Base-by-base conservation (phyloP, 2,329 filamentous ascomycete genomes). In the Beauveria sp. region DNA sequence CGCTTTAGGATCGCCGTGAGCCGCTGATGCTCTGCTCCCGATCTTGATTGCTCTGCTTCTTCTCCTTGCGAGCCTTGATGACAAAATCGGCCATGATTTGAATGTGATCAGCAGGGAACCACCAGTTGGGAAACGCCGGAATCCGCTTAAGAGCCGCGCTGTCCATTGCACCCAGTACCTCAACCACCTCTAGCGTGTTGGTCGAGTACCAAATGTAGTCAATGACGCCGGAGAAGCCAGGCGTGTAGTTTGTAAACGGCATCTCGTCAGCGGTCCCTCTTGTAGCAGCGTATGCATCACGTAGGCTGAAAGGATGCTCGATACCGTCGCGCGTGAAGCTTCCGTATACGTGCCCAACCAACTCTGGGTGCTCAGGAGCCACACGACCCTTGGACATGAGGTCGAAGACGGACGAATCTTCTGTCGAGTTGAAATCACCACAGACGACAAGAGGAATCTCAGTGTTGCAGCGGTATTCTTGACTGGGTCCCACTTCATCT, bases 121-220 rank as follows among this genome's bases (percentile, higher is more conserved):
- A 92, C 77, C 91, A 93, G 73, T 95, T 93, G 22, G 93, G 93
- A 76, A 96, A 96, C 0, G 92, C 92, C 3, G 93, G 92, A 28
- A 97, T 91, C 58, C 88, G 85, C 73, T 90, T 88, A 62, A 96
- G 85, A 72, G 96, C 95, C 31, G 90, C 85, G 65, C 87, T 84
- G 72, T 97, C 93, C 2, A 96, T 90, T 49, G 93, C 89, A 34
- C 93, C 93, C 4, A 97, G 86, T 59, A 97, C 76, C 59, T 89
- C 89, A 20, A 91, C 88, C 26, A 96, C 89, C 71, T 95, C 90
- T 50, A 97, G 80, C 24, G 89, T 87, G 74, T 95, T 96, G 62
- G 91, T 93, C 62, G 92, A 93, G 76, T 96, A 99, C 92, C 93
- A 98, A 69, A 99, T 91, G 75, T 98, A 97, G 73, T 99, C 95